A percentile compares a stretch with the other conserved stretches of the same genome.
phyloP scores from a whole-genome alignment of 2,329 filamentous ascomycete species.

The Dryadomyces quercus-mongolicae region DNA sequence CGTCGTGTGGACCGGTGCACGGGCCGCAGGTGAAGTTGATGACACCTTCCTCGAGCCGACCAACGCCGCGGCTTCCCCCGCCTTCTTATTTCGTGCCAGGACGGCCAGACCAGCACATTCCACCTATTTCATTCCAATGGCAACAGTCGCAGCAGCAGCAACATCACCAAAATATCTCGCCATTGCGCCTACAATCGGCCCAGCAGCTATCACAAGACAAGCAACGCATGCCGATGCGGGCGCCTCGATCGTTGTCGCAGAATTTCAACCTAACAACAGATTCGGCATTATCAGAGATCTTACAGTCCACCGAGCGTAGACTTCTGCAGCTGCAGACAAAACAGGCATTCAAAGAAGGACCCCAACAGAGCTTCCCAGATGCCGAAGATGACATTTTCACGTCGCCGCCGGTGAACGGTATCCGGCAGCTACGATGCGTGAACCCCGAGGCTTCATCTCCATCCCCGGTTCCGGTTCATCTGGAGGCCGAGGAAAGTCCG shows the following conservation, averaged over 20 bases:
- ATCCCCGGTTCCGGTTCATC: not conserved
- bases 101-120: not conserved
- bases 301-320: conserved; percentile 39
- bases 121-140: too few species aligned
- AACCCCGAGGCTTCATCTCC: not conserved
- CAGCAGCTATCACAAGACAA: not conserved
- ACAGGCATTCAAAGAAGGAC: too few species aligned
- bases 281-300: conserved; percentile 36
- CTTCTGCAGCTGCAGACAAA: conserved; percentile 16
- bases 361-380: not conserved
- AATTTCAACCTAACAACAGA: conserved; percentile 23
- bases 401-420: not conserved
- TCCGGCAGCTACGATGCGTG: too few species aligned
- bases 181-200: not conserved
- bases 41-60: not conserved
- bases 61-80: not conserved
- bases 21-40: not conserved
- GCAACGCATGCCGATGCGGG: not conserved
- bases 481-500: not conserved
- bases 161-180: not conserved
- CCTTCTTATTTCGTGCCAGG: not conserved
- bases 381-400: not conserved
- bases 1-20: too few species aligned
- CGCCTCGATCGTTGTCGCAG: conserved; percentile 1
- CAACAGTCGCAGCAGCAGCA: conserved; percentile 1